phyloP scores from a whole-genome alignment of 2,329 filamentous ascomycete species.

The Botrytis tulipae region DNA sequence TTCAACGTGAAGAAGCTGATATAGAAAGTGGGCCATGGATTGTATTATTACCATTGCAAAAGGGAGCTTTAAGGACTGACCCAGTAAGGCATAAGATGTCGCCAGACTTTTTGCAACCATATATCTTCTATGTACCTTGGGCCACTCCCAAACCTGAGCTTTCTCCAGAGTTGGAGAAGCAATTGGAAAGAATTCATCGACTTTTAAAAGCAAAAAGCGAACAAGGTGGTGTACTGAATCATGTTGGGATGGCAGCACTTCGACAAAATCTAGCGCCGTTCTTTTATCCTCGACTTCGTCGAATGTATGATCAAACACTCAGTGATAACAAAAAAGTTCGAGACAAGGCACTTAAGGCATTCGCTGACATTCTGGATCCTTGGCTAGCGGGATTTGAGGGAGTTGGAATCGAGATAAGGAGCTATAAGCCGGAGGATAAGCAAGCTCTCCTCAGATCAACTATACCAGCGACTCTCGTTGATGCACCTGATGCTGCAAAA shows the following conservation, averaged over 20 bases:
- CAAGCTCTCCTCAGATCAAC: neutral
- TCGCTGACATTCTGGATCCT: conserved; percentile 3
- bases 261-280: conserved; percentile 7
- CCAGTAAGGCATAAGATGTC: conserved; percentile 3
- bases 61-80: conserved; percentile 10
- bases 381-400: conserved; percentile 15
- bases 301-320: conserved; percentile 15
- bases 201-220: neutral
- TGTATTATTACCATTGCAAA: conserved; percentile 8
- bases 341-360: neutral
- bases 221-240: neutral
- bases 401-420: conserved; percentile 15
- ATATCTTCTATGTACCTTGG: conserved; percentile 12
- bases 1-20: neutral
- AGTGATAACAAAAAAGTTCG: neutral
- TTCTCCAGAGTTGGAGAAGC: neutral
- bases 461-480: neutral
- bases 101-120: neutral
- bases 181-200: conserved; percentile 4
- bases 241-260: neutral
- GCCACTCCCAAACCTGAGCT: conserved; percentile 5
- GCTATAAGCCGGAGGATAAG: neutral
- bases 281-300: conserved; percentile 10
- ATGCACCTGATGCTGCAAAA: neutral
- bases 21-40: neutral